Conservation (phyloP, 1,139 yeast species). For the Sugiyamaella novakii region DNA sequence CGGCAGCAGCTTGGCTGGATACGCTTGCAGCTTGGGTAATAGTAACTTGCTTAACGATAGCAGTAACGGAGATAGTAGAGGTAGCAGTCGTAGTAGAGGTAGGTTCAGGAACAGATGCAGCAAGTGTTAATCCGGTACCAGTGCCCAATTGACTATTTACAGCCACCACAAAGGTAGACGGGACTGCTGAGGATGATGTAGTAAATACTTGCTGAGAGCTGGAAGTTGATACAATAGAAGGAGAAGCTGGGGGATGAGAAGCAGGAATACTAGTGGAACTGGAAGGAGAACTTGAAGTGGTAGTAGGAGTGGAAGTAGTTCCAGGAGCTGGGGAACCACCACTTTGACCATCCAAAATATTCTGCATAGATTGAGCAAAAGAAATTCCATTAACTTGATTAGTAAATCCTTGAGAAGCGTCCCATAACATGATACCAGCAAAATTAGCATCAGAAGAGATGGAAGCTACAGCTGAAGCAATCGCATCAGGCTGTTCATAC, state of each 20-base stretch:
- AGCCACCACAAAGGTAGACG: constrained; percentile 16
- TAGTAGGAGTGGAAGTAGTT: constrained; percentile 10
- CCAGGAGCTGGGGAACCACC: constrained; percentile 18
- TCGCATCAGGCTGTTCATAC: constrained; percentile 42
- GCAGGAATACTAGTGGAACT: constrained; percentile 15
- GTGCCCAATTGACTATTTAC: background rate
- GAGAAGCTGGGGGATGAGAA: constrained; percentile 23
- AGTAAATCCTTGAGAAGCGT: constrained; percentile 75
- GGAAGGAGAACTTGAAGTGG: constrained; percentile 21
- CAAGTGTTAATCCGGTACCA: constrained; percentile 16
- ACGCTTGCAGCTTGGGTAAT: constrained; percentile 17
- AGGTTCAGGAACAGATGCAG: constrained; percentile 30
- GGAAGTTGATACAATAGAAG: constrained; percentile 16
- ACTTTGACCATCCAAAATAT: constrained; percentile 35
- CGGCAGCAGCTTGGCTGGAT: constrained; percentile 21
- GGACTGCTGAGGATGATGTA: background rate
- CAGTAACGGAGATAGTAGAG: constrained; percentile 13
- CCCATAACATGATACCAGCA: constrained; percentile 92
- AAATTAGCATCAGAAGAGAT: constrained; percentile 53
- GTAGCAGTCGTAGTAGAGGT: constrained; percentile 23
- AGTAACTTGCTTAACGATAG: constrained; percentile 2
- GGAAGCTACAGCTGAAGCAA: constrained; percentile 33
- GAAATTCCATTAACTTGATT: constrained; percentile 52
- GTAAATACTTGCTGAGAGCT: background rate
- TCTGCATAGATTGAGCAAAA: constrained; percentile 51